Evolutionary conservation across 805 yeast genomes (phyloP).

Genomic region (Lachancea sp.): DNA sequence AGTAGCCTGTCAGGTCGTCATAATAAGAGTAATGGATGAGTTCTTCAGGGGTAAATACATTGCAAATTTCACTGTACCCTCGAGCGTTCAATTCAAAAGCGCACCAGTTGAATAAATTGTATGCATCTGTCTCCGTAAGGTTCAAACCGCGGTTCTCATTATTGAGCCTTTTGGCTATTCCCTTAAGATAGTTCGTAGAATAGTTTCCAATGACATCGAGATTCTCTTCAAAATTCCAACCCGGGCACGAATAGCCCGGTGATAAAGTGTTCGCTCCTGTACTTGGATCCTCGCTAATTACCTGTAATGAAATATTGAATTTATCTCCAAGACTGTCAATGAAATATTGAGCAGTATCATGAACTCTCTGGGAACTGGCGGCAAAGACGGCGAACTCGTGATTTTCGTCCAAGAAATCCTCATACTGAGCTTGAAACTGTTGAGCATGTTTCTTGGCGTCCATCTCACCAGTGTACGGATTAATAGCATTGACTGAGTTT

Average conservation of each 20-base stretch:
- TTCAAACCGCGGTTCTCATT: slow-evolving; percentile 48
- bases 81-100: slow-evolving; percentile 68
- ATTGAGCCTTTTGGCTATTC: slow-evolving; percentile 54
- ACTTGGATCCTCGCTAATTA: slow-evolving; percentile 37
- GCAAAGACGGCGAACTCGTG: slow-evolving; percentile 41
- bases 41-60: slow-evolving; percentile 61
- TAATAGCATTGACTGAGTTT: slow-evolving; percentile 18
- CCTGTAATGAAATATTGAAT: slow-evolving; percentile 29
- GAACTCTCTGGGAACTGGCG: slow-evolving; percentile 43
- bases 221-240: slow-evolving; percentile 28
- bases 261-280: slow-evolving; percentile 48
- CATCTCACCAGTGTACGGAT: slow-evolving; percentile 43
- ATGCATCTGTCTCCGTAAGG: slow-evolving; percentile 48
- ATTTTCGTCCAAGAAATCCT: slow-evolving; percentile 35
- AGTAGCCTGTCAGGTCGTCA: slow-evolving; percentile 53
- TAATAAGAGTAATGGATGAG: slow-evolving; percentile 57
- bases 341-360: slow-evolving; percentile 46
- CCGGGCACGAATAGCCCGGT: slow-evolving; percentile 40
- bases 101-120: slow-evolving; percentile 52
- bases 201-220: slow-evolving; percentile 16
- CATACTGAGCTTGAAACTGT: slow-evolving; percentile 40
- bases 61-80: slow-evolving; percentile 64
- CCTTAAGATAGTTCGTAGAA: slow-evolving; percentile 37
- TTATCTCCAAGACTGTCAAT: slow-evolving; percentile 33
- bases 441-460: slow-evolving; percentile 42